phyloP scores from a whole-genome alignment of 768 basidiomycete species.

The Leccinum olivaceopallidum region DNA sequence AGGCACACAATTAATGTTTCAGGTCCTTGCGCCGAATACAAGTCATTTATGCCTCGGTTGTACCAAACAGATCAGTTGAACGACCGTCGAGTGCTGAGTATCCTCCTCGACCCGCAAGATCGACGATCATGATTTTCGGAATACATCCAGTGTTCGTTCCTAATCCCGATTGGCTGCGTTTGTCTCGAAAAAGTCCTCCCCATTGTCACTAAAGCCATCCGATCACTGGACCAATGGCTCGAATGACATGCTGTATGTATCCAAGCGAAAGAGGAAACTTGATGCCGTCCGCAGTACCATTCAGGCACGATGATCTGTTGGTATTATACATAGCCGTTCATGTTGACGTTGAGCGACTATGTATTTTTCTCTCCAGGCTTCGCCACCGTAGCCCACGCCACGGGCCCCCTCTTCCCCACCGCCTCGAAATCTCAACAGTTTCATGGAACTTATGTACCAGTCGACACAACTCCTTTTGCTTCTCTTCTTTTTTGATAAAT shows the following conservation, averaged over 20 bases:
- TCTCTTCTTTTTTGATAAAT: neutral
- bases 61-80: neutral
- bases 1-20: neutral
- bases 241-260: too few relatives aligned
- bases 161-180: neutral
- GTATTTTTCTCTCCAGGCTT: neutral
- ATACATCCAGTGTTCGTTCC: neutral
- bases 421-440: conserved; percentile 1
- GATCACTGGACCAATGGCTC: too few relatives aligned
- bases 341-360: conserved; percentile 12
- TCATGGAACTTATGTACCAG: too few relatives aligned
- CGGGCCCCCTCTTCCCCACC: neutral
- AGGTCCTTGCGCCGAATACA: neutral
- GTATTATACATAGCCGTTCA: conserved; percentile 13
- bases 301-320: too few relatives aligned
- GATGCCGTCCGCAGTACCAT: neutral
- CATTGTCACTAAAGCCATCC: neutral
- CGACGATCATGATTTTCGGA: neutral
- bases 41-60: neutral
- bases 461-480: neutral
- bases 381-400: too few relatives aligned
- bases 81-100: neutral
- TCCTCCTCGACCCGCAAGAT: neutral
- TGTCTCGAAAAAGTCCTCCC: neutral
- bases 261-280: neutral